These are phyloP conservation scores for Kockovaella imperatae DNA, from an alignment of 768 basidiomycete species.

Conservation along the genomic window DNA sequence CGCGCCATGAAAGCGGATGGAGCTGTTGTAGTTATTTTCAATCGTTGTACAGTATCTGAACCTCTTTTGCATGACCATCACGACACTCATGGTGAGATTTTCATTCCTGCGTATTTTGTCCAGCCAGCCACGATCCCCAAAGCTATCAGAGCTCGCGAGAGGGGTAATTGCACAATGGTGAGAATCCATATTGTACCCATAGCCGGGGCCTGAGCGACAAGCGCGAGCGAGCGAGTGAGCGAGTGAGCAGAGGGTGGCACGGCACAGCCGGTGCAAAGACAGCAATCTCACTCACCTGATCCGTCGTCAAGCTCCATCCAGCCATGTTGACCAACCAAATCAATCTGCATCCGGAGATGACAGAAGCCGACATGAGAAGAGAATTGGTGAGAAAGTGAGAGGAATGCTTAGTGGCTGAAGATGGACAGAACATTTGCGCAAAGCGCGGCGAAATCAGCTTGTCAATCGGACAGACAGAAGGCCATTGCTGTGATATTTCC, in stretches of 20 bases:
- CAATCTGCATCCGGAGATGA: slow-evolving; percentile 30
- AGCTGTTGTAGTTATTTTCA: not conserved
- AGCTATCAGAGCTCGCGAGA: slow-evolving; percentile 29
- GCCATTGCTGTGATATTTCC: too few relatives aligned
- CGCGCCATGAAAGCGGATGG: not conserved
- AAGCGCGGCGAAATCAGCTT: not conserved
- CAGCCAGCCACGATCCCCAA: slow-evolving; percentile 25
- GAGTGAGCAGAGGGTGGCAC: not conserved
- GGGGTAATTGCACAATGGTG: slow-evolving; percentile 39
- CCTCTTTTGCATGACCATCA: not conserved
- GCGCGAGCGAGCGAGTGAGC: not conserved
- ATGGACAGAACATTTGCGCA: not conserved
- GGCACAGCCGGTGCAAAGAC: not conserved
- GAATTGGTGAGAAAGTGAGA: slow-evolving; percentile 24
- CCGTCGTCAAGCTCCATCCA: slow-evolving; percentile 30
- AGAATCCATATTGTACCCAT: slow-evolving; percentile 43
- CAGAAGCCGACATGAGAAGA: slow-evolving; percentile 26
- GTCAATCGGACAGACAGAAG: not conserved
- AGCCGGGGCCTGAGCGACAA: slow-evolving; percentile 33
- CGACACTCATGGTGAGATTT: slow-evolving; percentile 19
- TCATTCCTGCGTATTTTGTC: slow-evolving; percentile 34
- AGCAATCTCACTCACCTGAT: slow-evolving; percentile 26
- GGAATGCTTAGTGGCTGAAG: slow-evolving; percentile 27
- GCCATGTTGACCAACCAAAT: slow-evolving; percentile 43
- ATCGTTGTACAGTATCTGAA: not conserved